These are phyloP conservation scores for Wickerhamomyces xylosicus DNA, from an alignment of 805 yeast species.

Conservation along the genomic window DNA sequence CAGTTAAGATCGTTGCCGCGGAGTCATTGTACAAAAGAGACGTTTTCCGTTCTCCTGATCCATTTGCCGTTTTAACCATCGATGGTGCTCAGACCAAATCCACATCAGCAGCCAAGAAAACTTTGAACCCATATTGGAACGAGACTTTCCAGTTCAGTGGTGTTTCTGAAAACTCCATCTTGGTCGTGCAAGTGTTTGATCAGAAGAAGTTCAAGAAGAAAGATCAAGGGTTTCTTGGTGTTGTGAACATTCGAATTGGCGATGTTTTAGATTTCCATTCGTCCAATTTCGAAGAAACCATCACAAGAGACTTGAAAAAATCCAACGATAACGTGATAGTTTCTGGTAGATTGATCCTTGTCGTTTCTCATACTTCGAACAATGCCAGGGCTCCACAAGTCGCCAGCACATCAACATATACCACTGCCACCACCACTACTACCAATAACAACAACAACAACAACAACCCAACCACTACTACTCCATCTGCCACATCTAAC, in stretches of 20 bases:
- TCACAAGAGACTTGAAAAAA: constrained; percentile 84
- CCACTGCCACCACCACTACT: constrained; percentile 10
- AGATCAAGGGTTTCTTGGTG: constrained; percentile 97
- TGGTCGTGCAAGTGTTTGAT: constrained; percentile 91
- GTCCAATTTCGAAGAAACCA: constrained; percentile 59
- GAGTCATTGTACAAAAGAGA: constrained; percentile 94
- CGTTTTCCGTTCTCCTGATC: constrained; percentile 93
- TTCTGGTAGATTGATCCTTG: constrained; percentile 83
- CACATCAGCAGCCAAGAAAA: constrained; percentile 87
- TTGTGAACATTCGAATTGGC: constrained; percentile 81
- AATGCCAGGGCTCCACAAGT: constrained; percentile 4
- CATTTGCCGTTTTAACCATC: constrained; percentile 95
- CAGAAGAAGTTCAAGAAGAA: constrained; percentile 95
- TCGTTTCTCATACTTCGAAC: constrained; percentile 39
- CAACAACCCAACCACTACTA: constrained; percentile 8
- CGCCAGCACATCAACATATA: constrained; percentile 3
- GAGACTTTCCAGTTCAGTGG: constrained; percentile 74
- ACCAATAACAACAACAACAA: constrained; percentile 9
- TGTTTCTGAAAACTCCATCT: constrained; percentile 68
- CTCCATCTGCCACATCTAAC: constrained; percentile 9
- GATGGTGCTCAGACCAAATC: constrained; percentile 96
- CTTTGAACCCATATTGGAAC: constrained; percentile 97
- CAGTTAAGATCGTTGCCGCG: constrained; percentile 82
- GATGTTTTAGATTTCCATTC: constrained; percentile 67
- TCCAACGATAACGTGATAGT: constrained; percentile 88